These are phyloP conservation scores for Lagenaria siceraria DNA, from an alignment of 306 rosid genomes.

Conservation along the genomic window DNA sequence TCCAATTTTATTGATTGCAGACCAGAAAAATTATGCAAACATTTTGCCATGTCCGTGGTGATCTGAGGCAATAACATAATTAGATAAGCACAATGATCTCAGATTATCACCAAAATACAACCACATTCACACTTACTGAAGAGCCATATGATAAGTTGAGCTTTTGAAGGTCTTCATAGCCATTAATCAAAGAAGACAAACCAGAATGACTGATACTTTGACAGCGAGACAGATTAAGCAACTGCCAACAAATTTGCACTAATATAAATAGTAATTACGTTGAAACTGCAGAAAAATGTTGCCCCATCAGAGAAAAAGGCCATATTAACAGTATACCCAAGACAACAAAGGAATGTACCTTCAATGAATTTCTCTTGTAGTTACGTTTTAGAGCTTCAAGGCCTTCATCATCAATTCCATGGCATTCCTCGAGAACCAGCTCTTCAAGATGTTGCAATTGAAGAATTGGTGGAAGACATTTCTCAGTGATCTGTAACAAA, in stretches of 20 bases:
- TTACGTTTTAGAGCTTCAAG: slow-evolving; percentile 14
- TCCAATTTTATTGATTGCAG: slow-evolving; percentile 42
- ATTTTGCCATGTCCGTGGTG: slow-evolving; percentile 39
- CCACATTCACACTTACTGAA: slow-evolving; percentile 32
- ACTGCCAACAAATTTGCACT: slow-evolving; percentile 20
- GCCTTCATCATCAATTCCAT: slow-evolving; percentile 34
- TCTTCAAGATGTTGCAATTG: slow-evolving; percentile 32
- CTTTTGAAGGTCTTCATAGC: slow-evolving; percentile 42
- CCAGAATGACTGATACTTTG: slow-evolving; percentile 43
- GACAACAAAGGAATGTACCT: slow-evolving; percentile 13
- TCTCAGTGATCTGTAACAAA: slow-evolving; percentile 28
- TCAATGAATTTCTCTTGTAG: slow-evolving; percentile 16
- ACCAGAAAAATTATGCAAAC: slow-evolving; percentile 25
- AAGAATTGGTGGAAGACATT: slow-evolving; percentile 26
- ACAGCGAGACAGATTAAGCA: slow-evolving; percentile 49
- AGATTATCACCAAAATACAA: neutral
- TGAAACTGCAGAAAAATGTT: neutral
- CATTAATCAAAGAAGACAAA: slow-evolving; percentile 38
- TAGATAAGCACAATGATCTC: neutral
- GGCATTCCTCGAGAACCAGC: slow-evolving; percentile 36
- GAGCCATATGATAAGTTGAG: slow-evolving; percentile 41
- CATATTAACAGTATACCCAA: neutral
- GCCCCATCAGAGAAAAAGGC: neutral
- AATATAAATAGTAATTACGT: neutral
- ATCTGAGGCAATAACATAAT: slow-evolving; percentile 24